Evolutionary conservation across 345 rosid species (phyloP), one percentile per base, ranked within the genome.

Genomic region (Boechera retrofracta): DNA sequence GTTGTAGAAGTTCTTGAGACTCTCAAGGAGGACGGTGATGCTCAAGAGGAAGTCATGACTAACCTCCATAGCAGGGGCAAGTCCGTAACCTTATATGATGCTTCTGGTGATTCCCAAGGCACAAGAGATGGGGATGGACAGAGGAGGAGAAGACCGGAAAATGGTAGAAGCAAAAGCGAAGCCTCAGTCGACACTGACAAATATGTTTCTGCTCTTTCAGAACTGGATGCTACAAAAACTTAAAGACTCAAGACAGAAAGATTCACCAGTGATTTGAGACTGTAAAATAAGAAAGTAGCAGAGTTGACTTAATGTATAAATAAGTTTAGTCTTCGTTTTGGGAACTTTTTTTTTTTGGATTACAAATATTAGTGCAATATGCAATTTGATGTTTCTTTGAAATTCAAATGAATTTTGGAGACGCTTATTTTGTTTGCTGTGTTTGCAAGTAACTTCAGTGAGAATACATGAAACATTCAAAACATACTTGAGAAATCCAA

Each of bases 1-100:
- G 98, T 86, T 71, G 99, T 95, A 7, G 91, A 89, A 84, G 71
- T 85, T 32, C 97, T 91, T 1, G 94, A 88, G 83, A 74, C 79
- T 53, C 79, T 87, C 58, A 88, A 85, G 69, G 70, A 83, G 1
- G 77, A 74, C 16, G 88, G 73, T 7, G 69, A 58, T 32, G 72
- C 61, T 2, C 74, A 59, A 0, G 97, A 83, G 42, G 92, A 85
- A 15, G 81, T 72, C 36, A 52, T 82, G 80, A 72, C 84, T 56
- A 81, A 80, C 61, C 75, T 74, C 28, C 75, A 69, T 47, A 83
- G 74, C 28, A 84, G 81, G 26, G 81, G 82, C 16, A 71, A 73
- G 39, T 74, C 81, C 0, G 75, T 87, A 48, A 88, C 89, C 35
- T 80, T 89, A 28, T 87, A 84, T 64, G 92, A 89, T 67, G 89